Conservation (phyloP, 2,329 filamentous ascomycete species). For the Xylariaceae sp. region DNA sequence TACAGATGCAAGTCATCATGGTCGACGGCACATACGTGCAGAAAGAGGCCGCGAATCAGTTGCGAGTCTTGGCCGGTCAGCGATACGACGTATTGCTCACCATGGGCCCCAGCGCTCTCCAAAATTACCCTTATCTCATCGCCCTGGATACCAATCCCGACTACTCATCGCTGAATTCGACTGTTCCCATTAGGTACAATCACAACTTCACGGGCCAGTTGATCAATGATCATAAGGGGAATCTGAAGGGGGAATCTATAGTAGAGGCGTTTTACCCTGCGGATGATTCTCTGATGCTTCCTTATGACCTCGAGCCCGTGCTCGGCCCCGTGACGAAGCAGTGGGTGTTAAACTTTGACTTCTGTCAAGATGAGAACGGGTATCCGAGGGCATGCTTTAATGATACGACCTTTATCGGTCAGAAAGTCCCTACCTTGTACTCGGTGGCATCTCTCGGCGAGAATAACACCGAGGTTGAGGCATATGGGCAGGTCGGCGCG, state of each 20-base stretch:
- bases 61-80: conserved; percentile 40
- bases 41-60: conserved; percentile 32
- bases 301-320: conserved; percentile 47
- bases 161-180: conserved; percentile 28
- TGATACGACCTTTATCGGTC: conserved; percentile 59
- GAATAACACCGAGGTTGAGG: conserved; percentile 36
- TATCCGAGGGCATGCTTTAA: conserved; percentile 60
- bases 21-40: conserved; percentile 39
- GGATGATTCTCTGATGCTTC: conserved; percentile 57
- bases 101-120: conserved; percentile 33
- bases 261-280: conserved; percentile 44
- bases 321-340: conserved; percentile 49
- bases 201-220: conserved; percentile 42
- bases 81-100: conserved; percentile 43
- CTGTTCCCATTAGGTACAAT: conserved; percentile 16
- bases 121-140: conserved; percentile 41
- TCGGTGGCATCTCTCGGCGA: conserved; percentile 56
- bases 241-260: conserved; percentile 27
- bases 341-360: conserved; percentile 51
- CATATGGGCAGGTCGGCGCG: conserved; percentile 41
- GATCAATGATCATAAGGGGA: conserved; percentile 32
- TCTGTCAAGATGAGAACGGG: conserved; percentile 56
- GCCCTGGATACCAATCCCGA: conserved; percentile 42
- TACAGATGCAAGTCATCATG: conserved; percentile 43
- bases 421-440: conserved; percentile 67